Evolutionary conservation across 176 grass and related monocot species (phyloP), one percentile per base, ranked within the genome.

Genomic region (Thalia dealbata): DNA sequence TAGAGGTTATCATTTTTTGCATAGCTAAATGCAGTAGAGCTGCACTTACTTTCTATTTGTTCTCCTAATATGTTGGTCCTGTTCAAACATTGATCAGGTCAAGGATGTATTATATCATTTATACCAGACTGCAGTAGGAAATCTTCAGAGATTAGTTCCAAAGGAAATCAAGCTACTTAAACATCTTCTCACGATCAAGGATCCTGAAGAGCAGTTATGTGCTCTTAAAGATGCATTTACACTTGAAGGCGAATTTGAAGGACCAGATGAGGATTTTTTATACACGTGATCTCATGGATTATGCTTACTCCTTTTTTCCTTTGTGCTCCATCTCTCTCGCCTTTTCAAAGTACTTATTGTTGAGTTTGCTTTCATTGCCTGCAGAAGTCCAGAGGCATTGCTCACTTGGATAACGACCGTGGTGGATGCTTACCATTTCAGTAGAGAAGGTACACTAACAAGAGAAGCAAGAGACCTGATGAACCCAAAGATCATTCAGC

Each of bases 101-200:
- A 90, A 84, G 62, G 89, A 96, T 59, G 76, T 92, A 81, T 58
- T 92, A 82, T 90, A 85, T 85, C 80, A 92, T 89, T 56, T 87
- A 65, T 96, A 96, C 59, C 85, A 83, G 86, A 80, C 84, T 83
- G 86, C 84, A 21, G 78, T 91, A 45, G 84, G 65, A 44, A 96
- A 91, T 79, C 89, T 96, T 60, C 81, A 96, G 63, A 85, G 82
- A 64, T 81, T 92, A 25, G 81, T 96, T 83, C 92, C 92, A 12
- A 96, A 86, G 44, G 92, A 96, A 72, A 85, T 92, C 60, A 96
- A 84, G 74, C 88, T 96, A 82, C 51, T 90, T 1, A 90, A 89
- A 69, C 84, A 89, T 88, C 82, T 92, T 82, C 83, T 96, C 43
- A 76, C 80, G 74, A 80, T 96, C 44, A 64, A 89, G 59, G 92